Percentiles rank a stretch among this genome's conserved stretches.
These are phyloP conservation scores for Xylaria sp. DNA, from an alignment of 2,329 filamentous ascomycete species.

Conservation along the genomic window DNA sequence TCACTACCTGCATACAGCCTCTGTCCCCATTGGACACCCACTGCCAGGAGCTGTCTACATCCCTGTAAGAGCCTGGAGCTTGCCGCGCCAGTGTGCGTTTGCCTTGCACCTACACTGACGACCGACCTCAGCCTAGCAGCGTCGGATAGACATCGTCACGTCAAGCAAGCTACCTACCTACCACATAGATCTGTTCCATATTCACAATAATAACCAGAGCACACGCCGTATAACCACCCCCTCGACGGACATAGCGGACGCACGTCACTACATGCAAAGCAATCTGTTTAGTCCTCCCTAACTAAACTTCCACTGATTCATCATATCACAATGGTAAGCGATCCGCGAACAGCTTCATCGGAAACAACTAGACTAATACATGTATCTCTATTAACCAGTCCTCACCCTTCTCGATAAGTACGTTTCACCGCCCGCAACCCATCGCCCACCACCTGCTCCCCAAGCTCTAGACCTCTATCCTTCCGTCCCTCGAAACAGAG, in stretches of 20 bases:
- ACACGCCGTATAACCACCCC: not conserved
- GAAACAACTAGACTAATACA: slow-evolving; percentile 45
- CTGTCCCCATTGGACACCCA: not conserved
- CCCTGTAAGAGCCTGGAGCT: slow-evolving; percentile 35
- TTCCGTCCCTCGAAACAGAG: slow-evolving; percentile 5
- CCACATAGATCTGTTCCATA: not conserved
- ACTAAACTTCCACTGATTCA: slow-evolving; percentile 9
- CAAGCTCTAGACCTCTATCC: slow-evolving; percentile 14
- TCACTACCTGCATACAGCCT: not conserved
- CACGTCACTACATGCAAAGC: not conserved
- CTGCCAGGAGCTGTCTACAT: slow-evolving; percentile 1
- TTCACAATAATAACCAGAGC: slow-evolving; percentile 7
- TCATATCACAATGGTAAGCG: slow-evolving; percentile 51
- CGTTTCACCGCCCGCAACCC: slow-evolving; percentile 46
- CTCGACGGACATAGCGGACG: not conserved
- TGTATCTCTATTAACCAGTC: slow-evolving; percentile 62
- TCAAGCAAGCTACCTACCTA: slow-evolving; percentile 13
- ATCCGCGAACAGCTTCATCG: slow-evolving; percentile 25
- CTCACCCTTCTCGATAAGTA: slow-evolving; percentile 96
- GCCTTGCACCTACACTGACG: slow-evolving; percentile 37
- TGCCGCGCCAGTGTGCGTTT: slow-evolving; percentile 46
- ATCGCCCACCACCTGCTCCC: slow-evolving; percentile 8
- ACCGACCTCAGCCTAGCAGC: slow-evolving; percentile 30
- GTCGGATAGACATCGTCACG: slow-evolving; percentile 41
- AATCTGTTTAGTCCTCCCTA: not conserved